phyloP scores from a whole-genome alignment of 352 stramenopile species.

The Plasmopara halstedii region DNA sequence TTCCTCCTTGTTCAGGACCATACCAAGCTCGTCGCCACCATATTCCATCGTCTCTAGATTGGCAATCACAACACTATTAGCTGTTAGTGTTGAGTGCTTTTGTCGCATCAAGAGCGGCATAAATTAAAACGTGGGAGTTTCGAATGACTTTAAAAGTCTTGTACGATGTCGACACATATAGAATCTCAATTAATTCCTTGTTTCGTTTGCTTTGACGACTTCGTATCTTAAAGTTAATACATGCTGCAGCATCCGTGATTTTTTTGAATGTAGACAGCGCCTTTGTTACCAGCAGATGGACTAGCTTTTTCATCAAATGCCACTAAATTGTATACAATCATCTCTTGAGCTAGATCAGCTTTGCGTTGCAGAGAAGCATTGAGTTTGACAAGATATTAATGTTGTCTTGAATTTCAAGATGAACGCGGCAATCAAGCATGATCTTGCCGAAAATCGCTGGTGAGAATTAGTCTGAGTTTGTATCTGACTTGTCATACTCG shows the following conservation, averaged over 20 bases:
- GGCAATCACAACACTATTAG: too few relatives aligned
- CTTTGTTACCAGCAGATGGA: conserved; percentile 71
- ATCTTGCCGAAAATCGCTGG: conserved; percentile 44
- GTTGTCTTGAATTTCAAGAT: conserved; percentile 17
- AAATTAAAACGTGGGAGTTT: too few relatives aligned
- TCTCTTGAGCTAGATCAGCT: conserved; percentile 30
- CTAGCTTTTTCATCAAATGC: conserved; percentile 28
- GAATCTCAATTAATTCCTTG: background rate
- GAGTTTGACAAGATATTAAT: conserved; percentile 60
- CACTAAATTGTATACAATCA: too few relatives aligned
- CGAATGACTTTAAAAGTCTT: too few relatives aligned
- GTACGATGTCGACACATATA: conserved; percentile 19
- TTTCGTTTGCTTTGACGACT: background rate
- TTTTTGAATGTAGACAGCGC: too few relatives aligned
- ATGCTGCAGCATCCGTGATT: too few relatives aligned
- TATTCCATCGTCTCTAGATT: conserved; percentile 8
- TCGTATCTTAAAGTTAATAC: too few relatives aligned
- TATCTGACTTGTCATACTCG: too few relatives aligned
- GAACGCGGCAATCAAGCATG: conserved; percentile 1
- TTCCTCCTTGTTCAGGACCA: conserved; percentile 5
- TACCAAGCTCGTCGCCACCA: background rate
- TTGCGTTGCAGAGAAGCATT: too few relatives aligned
- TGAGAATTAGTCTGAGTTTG: too few relatives aligned
- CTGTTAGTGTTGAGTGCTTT: too few relatives aligned
- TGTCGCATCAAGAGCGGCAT: too few relatives aligned